Percentiles rank a stretch among this genome's conserved stretches.
phyloP scores from a whole-genome alignment of 805 yeast species.

The Teunomyces atbi region DNA sequence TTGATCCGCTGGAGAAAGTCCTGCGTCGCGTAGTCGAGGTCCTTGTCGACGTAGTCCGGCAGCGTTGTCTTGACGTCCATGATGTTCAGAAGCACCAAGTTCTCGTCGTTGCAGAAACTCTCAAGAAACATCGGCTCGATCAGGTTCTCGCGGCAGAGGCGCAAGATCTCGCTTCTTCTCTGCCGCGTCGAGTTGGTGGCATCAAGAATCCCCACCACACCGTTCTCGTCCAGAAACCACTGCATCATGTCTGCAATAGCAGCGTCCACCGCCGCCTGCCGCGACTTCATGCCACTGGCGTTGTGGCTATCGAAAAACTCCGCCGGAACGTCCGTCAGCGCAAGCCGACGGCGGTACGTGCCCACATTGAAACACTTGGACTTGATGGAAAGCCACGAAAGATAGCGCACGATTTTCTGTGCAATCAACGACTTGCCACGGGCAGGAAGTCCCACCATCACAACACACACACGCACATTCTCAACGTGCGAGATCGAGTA shows the following conservation, averaged over 20 bases:
- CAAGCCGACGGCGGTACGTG: constrained; percentile 63
- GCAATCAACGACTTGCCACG: constrained; percentile 95
- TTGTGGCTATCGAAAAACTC: constrained; percentile 74
- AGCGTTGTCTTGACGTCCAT: constrained; percentile 83
- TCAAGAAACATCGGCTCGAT: constrained; percentile 92
- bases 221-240: constrained; percentile 80
- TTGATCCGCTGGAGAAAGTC: constrained; percentile 76
- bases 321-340: constrained; percentile 61
- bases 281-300: constrained; percentile 56
- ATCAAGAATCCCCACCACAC: constrained; percentile 90
- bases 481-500: constrained; percentile 60
- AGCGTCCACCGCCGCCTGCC: constrained; percentile 65
- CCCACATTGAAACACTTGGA: constrained; percentile 92
- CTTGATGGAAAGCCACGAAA: constrained; percentile 86
- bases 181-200: constrained; percentile 85
- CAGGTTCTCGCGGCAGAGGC: constrained; percentile 58
- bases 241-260: constrained; percentile 80
- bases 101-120: constrained; percentile 84
- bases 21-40: constrained; percentile 65
- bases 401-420: constrained; percentile 87
- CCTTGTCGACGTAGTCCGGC: constrained; percentile 72
- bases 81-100: constrained; percentile 73
- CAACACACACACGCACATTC: constrained; percentile 77
- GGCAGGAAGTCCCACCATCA: constrained; percentile 86
- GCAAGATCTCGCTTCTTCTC: constrained; percentile 64